Evolutionary conservation across 805 yeast genomes (phyloP).

Genomic region (Wickerhamiella kurtzmanii): DNA sequence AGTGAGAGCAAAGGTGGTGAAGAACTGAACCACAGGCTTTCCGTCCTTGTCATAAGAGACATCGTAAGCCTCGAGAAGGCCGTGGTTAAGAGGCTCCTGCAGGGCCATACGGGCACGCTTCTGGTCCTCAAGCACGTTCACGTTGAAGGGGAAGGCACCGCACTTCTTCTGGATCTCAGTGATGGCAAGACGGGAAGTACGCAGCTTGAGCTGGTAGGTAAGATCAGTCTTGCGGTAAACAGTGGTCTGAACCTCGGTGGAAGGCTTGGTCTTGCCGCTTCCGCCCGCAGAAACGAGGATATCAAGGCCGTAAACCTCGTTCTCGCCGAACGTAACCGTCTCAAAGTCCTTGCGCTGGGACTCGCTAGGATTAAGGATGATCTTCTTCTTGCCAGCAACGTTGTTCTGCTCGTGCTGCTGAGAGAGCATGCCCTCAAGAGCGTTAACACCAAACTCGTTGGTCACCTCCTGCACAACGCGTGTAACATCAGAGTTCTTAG

Average conservation of each 20-base stretch:
- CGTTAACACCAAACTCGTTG: conserved; percentile 41
- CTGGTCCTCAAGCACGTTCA: conserved; percentile 53
- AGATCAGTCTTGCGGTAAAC: conserved; percentile 57
- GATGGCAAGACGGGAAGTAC: conserved; percentile 52
- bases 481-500: conserved; percentile 65
- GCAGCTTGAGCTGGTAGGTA: conserved; percentile 54
- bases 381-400: conserved; percentile 60
- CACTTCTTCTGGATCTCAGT: conserved; percentile 55
- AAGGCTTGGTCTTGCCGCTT: conserved; percentile 40
- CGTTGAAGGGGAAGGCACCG: conserved; percentile 55
- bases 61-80: conserved; percentile 54
- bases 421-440: conserved; percentile 66
- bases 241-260: conserved; percentile 47
- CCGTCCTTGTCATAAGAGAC: conserved; percentile 54
- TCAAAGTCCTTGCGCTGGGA: conserved; percentile 51
- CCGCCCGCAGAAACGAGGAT: conserved; percentile 51
- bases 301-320: conserved; percentile 68
- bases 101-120: conserved; percentile 62
- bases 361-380: conserved; percentile 62
- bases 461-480: conserved; percentile 50
- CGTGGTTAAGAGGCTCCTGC: conserved; percentile 57
- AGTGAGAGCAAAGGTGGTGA: conserved; percentile 63
- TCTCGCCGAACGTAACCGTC: conserved; percentile 52
- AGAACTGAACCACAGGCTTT: conserved; percentile 54
- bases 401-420: conserved; percentile 57